Base-by-base conservation (phyloP, 2,329 filamentous ascomycete genomes). In the Achaetomium macrosporum region DNA sequence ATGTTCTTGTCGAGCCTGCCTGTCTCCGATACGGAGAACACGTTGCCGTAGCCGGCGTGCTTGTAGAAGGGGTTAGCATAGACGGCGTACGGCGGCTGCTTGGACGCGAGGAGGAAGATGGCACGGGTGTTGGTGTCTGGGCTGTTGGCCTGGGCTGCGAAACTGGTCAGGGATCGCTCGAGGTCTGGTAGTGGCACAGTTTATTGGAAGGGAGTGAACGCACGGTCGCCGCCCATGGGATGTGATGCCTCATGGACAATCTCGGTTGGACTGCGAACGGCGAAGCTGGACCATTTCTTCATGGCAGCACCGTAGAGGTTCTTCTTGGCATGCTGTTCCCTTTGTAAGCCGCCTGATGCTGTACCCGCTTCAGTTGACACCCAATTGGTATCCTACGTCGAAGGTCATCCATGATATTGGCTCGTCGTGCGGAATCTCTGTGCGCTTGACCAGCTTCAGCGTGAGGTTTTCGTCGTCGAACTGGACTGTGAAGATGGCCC, bases 331-430 rank as follows among this genome's bases (percentile, higher is more conserved):
- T 95, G 88, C 85, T 92, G 65, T 49, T 10, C 13, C 41, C 25
- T 48, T 58, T 59, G 54, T 66, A 54, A 60, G 59, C 40, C 7
- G 33, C 20, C 3, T 29, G 12, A 31, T 20, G 29, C 42, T 15
- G 15, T 36, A 25, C 37, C 40, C 2, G 6, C 16, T 8, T 19
- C 37, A 42, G 3, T 13, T 25, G 19, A 7, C 13, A 39, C 12
- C 39, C 35, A 35, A 47, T 51, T 42, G 30, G 44, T 17, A n/a
- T 65, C 85, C 72, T 74, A 90, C 88, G 68, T 89, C 86, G 65
- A 95, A 92, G 15, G 88, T 85, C 87, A 95, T 92, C 90, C 90
- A 95, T 55, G 89, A 95, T 60, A 95, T 93, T 8, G 90, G 88
- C 71, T 95, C 88, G 59, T 92, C 87, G 48, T 87, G 71, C 5